These are phyloP conservation scores for Euptelea pleiosperma DNA, from an alignment of 164 flowering plant genomes.

Conservation along the genomic window DNA sequence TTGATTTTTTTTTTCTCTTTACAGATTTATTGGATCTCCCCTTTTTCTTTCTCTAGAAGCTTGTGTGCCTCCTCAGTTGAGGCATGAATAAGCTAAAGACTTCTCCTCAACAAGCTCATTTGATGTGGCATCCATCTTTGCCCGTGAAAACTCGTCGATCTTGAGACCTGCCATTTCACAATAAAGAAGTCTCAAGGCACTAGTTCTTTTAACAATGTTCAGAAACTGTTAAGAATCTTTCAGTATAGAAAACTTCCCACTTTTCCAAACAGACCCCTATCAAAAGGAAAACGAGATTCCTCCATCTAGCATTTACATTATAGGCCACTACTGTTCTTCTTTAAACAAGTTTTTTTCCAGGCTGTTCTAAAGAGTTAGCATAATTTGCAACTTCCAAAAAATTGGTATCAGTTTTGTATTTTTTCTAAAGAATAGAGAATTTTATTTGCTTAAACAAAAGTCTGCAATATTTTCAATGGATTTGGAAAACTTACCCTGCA, in stretches of 20 bases:
- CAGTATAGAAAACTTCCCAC: too few species aligned
- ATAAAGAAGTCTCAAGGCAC: neutral
- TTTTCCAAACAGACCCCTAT: too few species aligned
- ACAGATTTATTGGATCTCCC: conserved; percentile 2
- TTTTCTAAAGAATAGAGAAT: neutral
- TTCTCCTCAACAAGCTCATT: conserved; percentile 75
- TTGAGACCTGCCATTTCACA: conserved; percentile 52
- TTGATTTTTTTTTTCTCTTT: too few species aligned
- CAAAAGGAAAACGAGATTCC: too few species aligned
- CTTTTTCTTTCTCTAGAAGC: neutral
- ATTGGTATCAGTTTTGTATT: neutral
- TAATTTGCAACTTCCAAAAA: neutral
- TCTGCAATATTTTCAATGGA: too few species aligned
- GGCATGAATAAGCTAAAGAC: conserved; percentile 67
- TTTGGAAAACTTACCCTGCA: conserved; percentile 49
- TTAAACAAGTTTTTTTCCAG: neutral
- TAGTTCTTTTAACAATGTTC: neutral
- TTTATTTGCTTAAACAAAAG: too few species aligned
- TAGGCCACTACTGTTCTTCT: too few species aligned
- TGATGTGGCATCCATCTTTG: conserved; percentile 72
- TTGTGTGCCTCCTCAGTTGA: conserved; percentile 23
- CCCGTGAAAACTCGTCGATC: conserved; percentile 70
- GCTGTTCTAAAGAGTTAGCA: neutral
- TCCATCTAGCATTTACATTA: too few species aligned
- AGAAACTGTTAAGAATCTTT: too few species aligned